These are phyloP conservation scores for Scenedesmus sp. DNA, from an alignment of 163 green algal genomes.

Conservation along the genomic window DNA sequence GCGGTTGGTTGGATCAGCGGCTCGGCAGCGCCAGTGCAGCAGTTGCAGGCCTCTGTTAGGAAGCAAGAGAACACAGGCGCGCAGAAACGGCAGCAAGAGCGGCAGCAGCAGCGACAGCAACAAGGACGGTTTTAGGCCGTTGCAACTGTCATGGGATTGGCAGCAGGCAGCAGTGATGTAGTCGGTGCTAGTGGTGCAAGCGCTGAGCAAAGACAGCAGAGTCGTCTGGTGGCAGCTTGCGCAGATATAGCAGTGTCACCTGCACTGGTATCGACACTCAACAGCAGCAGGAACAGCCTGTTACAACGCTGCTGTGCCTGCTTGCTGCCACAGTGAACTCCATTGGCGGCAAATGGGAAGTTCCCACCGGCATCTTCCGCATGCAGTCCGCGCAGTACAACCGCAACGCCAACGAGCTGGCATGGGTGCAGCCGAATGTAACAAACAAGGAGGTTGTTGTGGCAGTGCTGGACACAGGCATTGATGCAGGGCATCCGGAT, in stretches of 20 bases:
- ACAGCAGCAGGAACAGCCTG: not conserved
- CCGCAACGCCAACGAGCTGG: not conserved
- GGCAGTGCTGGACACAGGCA: slow-evolving; percentile 52
- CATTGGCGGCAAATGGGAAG: slow-evolving; percentile 51
- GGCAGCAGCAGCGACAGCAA: not conserved
- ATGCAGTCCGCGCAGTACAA: slow-evolving; percentile 45
- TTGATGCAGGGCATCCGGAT: slow-evolving; percentile 46
- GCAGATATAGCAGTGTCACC: not conserved
- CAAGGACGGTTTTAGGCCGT: not conserved
- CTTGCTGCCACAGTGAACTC: slow-evolving; percentile 24
- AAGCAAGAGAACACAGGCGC: not conserved
- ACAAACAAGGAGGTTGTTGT: slow-evolving; percentile 44
- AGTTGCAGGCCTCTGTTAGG: not conserved
- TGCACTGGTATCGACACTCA: not conserved
- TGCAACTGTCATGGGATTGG: not conserved
- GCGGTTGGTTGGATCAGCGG: not conserved
- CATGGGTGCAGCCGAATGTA: slow-evolving; percentile 45
- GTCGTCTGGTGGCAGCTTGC: not conserved
- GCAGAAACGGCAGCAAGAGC: not conserved
- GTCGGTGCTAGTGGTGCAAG: too few relatives aligned
- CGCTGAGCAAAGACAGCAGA: not conserved
- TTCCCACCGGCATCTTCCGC: slow-evolving; percentile 41
- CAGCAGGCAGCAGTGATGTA: not conserved
- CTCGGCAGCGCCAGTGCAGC: not conserved
- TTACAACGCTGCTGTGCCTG: not conserved